Evolutionary conservation across 345 rosid species (phyloP).

Genomic region (Erodium maritimum): DNA sequence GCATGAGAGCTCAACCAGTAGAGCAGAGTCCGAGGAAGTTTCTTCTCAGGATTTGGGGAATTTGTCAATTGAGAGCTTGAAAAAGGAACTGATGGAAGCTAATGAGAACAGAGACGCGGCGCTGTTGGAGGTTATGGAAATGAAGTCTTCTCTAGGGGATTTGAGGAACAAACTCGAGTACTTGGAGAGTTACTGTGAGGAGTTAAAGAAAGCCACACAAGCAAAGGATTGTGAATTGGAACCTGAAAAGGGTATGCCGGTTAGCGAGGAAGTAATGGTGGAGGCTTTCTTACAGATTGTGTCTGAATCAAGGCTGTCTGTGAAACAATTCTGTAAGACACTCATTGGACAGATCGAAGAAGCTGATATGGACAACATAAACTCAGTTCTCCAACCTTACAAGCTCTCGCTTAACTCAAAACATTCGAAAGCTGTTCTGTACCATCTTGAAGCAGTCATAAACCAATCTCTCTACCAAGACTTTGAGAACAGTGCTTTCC

Average conservation of each 20-base stretch:
- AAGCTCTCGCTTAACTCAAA: constrained; percentile 50
- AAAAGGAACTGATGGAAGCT: constrained; percentile 67
- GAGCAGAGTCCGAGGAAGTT: constrained; percentile 69
- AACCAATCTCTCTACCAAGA: constrained; percentile 82
- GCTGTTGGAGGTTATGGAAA: constrained; percentile 51
- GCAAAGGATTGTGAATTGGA: constrained; percentile 28
- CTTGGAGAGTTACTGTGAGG: constrained; percentile 73
- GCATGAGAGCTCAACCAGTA: constrained; percentile 43
- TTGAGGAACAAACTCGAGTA: constrained; percentile 69
- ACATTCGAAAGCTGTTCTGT: constrained; percentile 54
- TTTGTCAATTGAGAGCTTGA: constrained; percentile 54
- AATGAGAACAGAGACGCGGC: constrained; percentile 69
- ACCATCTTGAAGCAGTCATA: constrained; percentile 71
- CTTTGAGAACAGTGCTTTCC: constrained; percentile 74
- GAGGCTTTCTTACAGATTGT: constrained; percentile 90
- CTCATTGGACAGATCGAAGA: constrained; percentile 62
- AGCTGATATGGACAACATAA: constrained; percentile 49
- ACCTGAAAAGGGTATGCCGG: constrained; percentile 48
- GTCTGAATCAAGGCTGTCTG: constrained; percentile 82
- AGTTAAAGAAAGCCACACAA: constrained; percentile 72
- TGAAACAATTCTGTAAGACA: constrained; percentile 85
- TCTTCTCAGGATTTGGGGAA: constrained; percentile 51
- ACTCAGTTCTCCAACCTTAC: constrained; percentile 52
- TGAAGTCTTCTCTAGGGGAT: constrained; percentile 67
- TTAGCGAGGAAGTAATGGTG: constrained; percentile 75